Conservation (phyloP, 495 filamentous ascomycete species). For the Tuber calosporum region DNA sequence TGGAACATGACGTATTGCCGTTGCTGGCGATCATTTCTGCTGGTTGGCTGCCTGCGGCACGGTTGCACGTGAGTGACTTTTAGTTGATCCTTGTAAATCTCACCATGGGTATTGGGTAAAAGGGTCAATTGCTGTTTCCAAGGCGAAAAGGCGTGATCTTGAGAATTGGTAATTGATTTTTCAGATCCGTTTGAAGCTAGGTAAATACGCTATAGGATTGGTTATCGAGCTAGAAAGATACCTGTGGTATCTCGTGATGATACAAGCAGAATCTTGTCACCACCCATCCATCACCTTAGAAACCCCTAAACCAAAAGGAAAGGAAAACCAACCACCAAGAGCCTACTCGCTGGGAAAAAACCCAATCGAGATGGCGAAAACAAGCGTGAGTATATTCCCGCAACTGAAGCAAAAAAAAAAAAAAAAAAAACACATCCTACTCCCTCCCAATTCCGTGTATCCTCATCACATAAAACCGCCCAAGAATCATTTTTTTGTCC, state of each 20-base stretch:
- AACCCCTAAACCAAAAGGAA: background rate
- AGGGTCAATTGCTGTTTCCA: background rate
- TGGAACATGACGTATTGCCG: background rate
- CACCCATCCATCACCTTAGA: background rate
- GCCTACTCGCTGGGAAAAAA: background rate
- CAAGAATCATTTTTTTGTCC: background rate
- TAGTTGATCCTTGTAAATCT: background rate
- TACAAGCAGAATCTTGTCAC: background rate
- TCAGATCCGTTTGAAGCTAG: background rate
- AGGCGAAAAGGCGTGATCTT: background rate
- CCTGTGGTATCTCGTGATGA: background rate
- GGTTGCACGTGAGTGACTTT: background rate
- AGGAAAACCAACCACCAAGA: slow-evolving; percentile 2
- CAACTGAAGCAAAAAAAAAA: background rate
- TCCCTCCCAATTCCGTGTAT: background rate
- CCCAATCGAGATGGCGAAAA: background rate
- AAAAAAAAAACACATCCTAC: background rate
- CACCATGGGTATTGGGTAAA: background rate
- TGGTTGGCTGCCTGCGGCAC: background rate
- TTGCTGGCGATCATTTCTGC: background rate
- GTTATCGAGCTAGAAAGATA: background rate
- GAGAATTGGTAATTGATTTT: background rate
- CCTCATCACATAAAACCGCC: background rate
- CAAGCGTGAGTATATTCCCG: background rate
- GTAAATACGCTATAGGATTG: background rate